A percentile compares a stretch with the other conserved stretches of the same genome.
Evolutionary conservation across 108 stramenopile species (phyloP).

Genomic region (Cyclotella baltica): DNA sequence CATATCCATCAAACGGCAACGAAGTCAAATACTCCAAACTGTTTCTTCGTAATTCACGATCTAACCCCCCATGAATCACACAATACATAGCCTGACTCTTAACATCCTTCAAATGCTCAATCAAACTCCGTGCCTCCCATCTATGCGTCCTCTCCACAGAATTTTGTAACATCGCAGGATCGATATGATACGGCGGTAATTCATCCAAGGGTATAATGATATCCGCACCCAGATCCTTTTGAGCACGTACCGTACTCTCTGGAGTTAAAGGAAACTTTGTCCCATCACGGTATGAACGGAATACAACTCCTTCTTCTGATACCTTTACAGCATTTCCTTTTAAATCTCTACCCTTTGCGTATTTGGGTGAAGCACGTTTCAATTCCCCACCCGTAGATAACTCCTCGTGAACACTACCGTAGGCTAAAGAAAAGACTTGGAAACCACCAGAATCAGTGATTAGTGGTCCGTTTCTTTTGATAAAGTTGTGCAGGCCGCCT

Average conservation of each 20-base stretch:
- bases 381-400: conserved; percentile 79
- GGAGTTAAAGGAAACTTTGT: conserved; percentile 86
- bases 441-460: conserved; percentile 96
- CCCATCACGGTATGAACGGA: conserved; percentile 92
- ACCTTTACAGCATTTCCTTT: conserved; percentile 71
- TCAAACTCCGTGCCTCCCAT: conserved; percentile 92
- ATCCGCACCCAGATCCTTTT: conserved; percentile 92
- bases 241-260: conserved; percentile 89
- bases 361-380: conserved; percentile 60
- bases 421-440: conserved; percentile 91
- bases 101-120: conserved; percentile 82
- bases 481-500: conserved; percentile 94
- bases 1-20: conserved; percentile 93
- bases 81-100: conserved; percentile 92
- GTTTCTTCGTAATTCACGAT: conserved; percentile 75
- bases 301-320: conserved; percentile 88
- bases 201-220: conserved; percentile 97
- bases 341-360: conserved; percentile 1
- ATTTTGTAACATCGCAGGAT: conserved; percentile 59
- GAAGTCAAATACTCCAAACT: conserved; percentile 89
- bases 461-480: conserved; percentile 76
- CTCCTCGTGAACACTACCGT: conserved; percentile 86
- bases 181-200: conserved; percentile 90
- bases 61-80: conserved; percentile 93
- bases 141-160: conserved; percentile 90